Evolutionary conservation across 208 protist species (phyloP), one percentile per base, ranked within the genome.

Genomic region (Crithidia brevicula): DNA sequence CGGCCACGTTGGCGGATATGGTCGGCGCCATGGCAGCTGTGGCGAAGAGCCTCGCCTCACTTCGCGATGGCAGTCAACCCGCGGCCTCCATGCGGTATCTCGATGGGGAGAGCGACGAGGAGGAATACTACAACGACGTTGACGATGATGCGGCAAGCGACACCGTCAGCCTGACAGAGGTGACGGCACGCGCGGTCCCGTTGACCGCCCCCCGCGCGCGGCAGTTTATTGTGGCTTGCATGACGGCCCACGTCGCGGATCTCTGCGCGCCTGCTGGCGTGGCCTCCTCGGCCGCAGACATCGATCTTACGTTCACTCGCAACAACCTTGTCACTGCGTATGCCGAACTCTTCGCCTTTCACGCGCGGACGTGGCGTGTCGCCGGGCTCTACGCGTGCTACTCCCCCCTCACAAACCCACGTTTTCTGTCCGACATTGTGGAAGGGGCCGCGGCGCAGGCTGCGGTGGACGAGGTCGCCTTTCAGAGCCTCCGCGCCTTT

Each of bases 231-330:
- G 47, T 93, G 43, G 23, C 69, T 8, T 86, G 67, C 60, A 91
- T 94, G 81, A 67, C 91, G 13, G 88, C 91, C 11, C 91, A 96
- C 73, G 52, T 94, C 13, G 84, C 88, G 0, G 91, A 96, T 51
- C 56, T 93, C 23, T 93, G 86, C 64, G 82, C 81, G 0, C 83
- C 87, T 18, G 51, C 81, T 25, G 63, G 61, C 23, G 57, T 68
- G 23, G 67, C 72, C 16, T 20, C 74, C 20, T 60, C 65, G 3
- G 68, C 79, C 10, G 66, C 72, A 6, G 67, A 87, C 13, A 84
- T 93, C 9, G 30, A 64, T 13, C 59, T 89, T 36, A 91, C 83
- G 1, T 87, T 93, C 50, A 30, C 46, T 18, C 88, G 91, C 11
- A 93, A 96, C 70, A 33, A 66, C 10, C 42, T 91, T 22, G 43